Evolutionary conservation across 2,329 filamentous ascomycete species (phyloP).

Genomic region (Fusarium tuaranense): DNA sequence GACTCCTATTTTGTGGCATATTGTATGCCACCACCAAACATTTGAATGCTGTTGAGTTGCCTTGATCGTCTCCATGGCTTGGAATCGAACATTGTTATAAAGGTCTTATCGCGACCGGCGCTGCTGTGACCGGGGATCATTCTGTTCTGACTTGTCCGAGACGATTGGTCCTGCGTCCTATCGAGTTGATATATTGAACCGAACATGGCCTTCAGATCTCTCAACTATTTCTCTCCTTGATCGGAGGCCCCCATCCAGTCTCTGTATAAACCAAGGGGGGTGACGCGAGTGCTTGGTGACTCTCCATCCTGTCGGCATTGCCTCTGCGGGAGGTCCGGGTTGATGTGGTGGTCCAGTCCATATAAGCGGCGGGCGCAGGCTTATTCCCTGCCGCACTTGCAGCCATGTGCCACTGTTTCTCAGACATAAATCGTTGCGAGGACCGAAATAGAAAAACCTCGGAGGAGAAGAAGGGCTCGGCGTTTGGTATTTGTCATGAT

Average conservation of each 20-base stretch:
- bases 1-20: background rate
- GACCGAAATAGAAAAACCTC: background rate
- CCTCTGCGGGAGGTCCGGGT: background rate
- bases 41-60: background rate
- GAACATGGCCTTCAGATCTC: background rate
- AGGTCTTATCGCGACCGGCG: background rate
- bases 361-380: background rate
- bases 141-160: background rate
- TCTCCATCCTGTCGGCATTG: background rate
- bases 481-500: background rate
- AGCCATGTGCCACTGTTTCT: background rate
- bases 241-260: background rate
- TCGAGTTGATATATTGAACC: background rate
- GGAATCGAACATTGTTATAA: background rate
- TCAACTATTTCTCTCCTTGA: background rate
- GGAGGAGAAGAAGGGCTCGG: background rate
- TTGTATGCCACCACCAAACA: background rate
- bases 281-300: background rate
- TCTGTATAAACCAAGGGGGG: background rate
- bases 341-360: background rate
- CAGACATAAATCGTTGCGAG: background rate
- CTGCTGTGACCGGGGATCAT: background rate
- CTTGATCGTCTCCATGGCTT: background rate
- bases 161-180: background rate
- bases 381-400: background rate